Evolutionary conservation across 2,329 filamentous ascomycete species (phyloP).

Genomic region (Apiospora aurea): DNA sequence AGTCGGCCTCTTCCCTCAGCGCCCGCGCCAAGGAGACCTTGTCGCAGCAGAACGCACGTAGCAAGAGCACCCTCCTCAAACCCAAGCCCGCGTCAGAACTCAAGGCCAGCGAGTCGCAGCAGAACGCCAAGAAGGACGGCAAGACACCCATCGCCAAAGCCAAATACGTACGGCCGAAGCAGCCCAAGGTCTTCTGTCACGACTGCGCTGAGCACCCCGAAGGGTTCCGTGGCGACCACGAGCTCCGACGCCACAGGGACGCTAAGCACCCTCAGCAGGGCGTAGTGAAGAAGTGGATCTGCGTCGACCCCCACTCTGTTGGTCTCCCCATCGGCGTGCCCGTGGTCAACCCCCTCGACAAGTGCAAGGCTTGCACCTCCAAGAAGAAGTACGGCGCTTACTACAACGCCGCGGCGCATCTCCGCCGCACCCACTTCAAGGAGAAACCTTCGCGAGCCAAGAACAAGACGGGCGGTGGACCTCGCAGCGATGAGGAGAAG

Average conservation of each 20-base stretch:
- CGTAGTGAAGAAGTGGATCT: slow-evolving; percentile 63
- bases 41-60: slow-evolving; percentile 53
- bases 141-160: slow-evolving; percentile 53
- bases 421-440: slow-evolving; percentile 88
- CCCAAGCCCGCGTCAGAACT: slow-evolving; percentile 52
- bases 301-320: slow-evolving; percentile 57
- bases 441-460: slow-evolving; percentile 59
- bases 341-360: slow-evolving; percentile 70
- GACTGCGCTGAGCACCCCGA: slow-evolving; percentile 75
- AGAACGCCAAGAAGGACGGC: slow-evolving; percentile 46
- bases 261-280: slow-evolving; percentile 64
- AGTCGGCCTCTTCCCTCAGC: slow-evolving; percentile 54
- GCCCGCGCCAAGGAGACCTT: slow-evolving; percentile 57
- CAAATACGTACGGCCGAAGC: slow-evolving; percentile 67
- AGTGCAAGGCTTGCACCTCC: slow-evolving; percentile 83
- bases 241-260: slow-evolving; percentile 73
- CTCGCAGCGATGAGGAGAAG: slow-evolving; percentile 52
- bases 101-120: slow-evolving; percentile 35
- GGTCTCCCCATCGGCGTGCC: slow-evolving; percentile 52
- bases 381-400: slow-evolving; percentile 87
- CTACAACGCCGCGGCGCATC: slow-evolving; percentile 93
- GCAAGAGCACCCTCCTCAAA: slow-evolving; percentile 47
- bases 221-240: slow-evolving; percentile 87
- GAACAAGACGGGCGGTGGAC: slow-evolving; percentile 45
- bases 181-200: slow-evolving; percentile 74